These are phyloP conservation scores for Kwoniella dendrophila DNA, from an alignment of 768 basidiomycete species.

Conservation along the genomic window DNA sequence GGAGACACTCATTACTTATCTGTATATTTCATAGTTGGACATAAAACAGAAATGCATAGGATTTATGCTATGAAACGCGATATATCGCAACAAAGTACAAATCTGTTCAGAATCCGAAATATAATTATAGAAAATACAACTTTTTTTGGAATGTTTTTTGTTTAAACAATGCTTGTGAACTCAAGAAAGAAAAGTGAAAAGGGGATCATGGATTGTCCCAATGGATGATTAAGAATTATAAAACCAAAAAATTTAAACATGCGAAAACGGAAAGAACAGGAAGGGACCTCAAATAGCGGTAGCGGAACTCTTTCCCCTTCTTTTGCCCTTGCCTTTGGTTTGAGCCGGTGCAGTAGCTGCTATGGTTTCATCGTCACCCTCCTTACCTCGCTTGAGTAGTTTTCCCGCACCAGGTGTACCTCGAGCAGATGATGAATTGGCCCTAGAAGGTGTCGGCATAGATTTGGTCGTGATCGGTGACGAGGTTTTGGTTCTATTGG, in stretches of 20 bases:
- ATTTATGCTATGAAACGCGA: slow-evolving; percentile 3
- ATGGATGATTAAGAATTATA: neutral
- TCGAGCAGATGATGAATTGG: slow-evolving; percentile 18
- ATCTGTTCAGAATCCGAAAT: neutral
- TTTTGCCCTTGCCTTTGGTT: slow-evolving; percentile 14
- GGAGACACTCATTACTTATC: slow-evolving; percentile 32
- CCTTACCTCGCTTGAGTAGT: slow-evolving; percentile 24
- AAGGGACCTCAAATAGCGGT: neutral
- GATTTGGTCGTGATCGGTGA: neutral
- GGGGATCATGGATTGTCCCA: neutral
- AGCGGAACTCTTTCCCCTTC: slow-evolving; percentile 8
- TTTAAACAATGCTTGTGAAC: neutral
- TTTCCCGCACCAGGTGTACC: slow-evolving; percentile 46
- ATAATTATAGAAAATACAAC: neutral
- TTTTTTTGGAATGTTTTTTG: neutral
- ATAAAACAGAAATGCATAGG: slow-evolving; percentile 18
- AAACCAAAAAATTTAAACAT: neutral
- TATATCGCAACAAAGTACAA: slow-evolving; percentile 10
- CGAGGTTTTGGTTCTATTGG: neutral
- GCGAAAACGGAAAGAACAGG: neutral
- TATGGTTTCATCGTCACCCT: neutral
- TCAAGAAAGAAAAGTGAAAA: neutral
- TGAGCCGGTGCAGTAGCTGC: neutral
- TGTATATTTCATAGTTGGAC: slow-evolving; percentile 5
- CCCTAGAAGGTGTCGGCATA: neutral